Evolutionary conservation across 2,329 filamentous ascomycete genomes (phyloP), one percentile per base, ranked within the genome.

Genomic region (Colletotrichum chlorophyti): DNA sequence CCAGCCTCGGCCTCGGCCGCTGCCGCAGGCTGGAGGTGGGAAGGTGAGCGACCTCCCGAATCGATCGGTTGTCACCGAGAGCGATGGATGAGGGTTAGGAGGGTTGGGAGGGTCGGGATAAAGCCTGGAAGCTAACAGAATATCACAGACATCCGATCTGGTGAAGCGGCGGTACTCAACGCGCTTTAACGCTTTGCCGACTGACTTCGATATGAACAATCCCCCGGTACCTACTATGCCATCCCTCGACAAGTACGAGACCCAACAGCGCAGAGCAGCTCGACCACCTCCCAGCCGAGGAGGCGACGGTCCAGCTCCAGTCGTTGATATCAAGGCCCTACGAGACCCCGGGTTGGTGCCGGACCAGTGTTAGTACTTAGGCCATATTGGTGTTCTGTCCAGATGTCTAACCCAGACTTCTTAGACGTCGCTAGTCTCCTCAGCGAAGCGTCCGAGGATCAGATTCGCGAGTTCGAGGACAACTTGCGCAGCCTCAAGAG

Each of bases 101-200:
- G n/a, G n/a, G n/a, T n/a, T n/a, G n/a, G 17, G 9, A 26, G 26
- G 27, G 29, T 37, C 14, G 19, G 11, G 14, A 54, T 24, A 27
- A 37, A 24, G 12, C 23, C 17, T 17, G 17, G 19, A 11, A n/a
- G 32, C 52, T 60, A 40, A 60, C 32, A 17, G 15, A 27, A 40
- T 19, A 3, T n/a, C 7, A 4, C 72, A 87, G 84, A 88, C 86
- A 1, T 85, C 85, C 21, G 94, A 99, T 72, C 81, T 98, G 51
- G 93, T 99, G 58, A 98, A 98, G 78, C 85, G 93, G 66, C 83
- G 95, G 66, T 99, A 98, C 75, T 98, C 95, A 34, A 93, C 93
- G 37, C 88, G 94, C 60, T 96, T 97, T 73, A 94, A 93, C 67
- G 87, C 91, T 64, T 74, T 89, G 1, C 90, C 90, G 1, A 78